Conservation (phyloP, 2,329 filamentous ascomycete genomes). For the Exophiala dermatitidis region DNA sequence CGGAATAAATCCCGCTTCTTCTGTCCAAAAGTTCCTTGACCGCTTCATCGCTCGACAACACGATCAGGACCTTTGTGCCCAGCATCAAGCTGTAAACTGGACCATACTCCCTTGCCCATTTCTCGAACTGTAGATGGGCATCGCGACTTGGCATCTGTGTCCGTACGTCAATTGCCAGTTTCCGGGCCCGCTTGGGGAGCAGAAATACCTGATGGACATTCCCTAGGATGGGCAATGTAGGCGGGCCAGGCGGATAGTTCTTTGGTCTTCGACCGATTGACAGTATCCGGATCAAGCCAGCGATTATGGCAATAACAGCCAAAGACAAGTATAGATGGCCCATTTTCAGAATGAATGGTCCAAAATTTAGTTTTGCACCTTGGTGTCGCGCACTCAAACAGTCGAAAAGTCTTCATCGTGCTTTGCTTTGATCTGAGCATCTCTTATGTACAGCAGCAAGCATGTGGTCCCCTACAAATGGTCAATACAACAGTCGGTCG, state of each 20-base stretch:
- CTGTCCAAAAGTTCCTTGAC: conserved; percentile 50
- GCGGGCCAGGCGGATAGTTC: conserved; percentile 44
- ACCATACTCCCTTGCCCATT: conserved; percentile 49
- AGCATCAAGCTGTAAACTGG: conserved; percentile 48
- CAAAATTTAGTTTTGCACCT: too few species aligned
- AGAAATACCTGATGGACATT: conserved; percentile 41
- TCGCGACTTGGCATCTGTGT: conserved; percentile 38
- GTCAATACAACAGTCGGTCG: too few species aligned
- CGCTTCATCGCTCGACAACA: conserved; percentile 41
- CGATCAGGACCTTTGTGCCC: conserved; percentile 43
- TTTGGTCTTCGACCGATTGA: conserved; percentile 7
- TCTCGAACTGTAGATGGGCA: conserved; percentile 43
- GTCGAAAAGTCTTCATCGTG: too few species aligned
- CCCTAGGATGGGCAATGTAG: conserved; percentile 46
- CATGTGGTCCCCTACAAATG: too few species aligned
- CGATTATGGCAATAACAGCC: too few species aligned
- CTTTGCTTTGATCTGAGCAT: too few species aligned
- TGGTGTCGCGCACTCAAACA: too few species aligned
- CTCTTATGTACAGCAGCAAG: too few species aligned
- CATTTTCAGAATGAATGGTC: too few species aligned
- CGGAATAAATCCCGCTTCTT: conserved; percentile 45
- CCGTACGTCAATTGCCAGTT: background rate
- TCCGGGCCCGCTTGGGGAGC: conserved; percentile 1
- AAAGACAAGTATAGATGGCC: too few species aligned
- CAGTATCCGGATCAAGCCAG: too few species aligned